Base-by-base conservation (phyloP, 1,139 yeast species). In the Yamadazyma atlantica region DNA sequence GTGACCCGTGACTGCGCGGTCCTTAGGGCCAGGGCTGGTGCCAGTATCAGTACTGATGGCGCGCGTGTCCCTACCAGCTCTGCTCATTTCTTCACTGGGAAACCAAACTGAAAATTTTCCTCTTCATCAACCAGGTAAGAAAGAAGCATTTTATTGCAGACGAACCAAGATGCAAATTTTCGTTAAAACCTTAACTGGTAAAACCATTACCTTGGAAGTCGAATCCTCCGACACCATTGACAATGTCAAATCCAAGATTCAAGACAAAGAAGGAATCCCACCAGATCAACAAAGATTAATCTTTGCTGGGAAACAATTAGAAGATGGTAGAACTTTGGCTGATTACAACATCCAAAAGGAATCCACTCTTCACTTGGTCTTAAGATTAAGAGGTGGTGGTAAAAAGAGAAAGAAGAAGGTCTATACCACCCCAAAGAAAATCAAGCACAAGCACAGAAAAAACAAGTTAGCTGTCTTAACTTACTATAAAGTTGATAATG, bases 291-390 rank as follows among this genome's bases (percentile, higher is more conserved):
- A 92, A 82, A 88, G 97, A 80, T 85, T 90, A 69, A 88, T 92
- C 87, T 92, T 92, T 71, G 97, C 97, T 71, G 98, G 98, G 84
- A 90, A 89, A 84, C 97, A 90, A 79, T 86, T 92, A 72, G 97
- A 90, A 80, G 97, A 92, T 64, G 97, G 97, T 65, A 88, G 97
- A 82, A 90, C 97, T 58, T 82, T 92, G 64, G 85, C 96, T 60
- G 98, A 92, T 83, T 92, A 92, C 96, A 90, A 90, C 94, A 92
- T 92, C 80, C 97, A 90, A 81, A 90, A 92, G 88, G 98, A 92
- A 81, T 90, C 97, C 55, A 92, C 97, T 58, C 75, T 92, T 57
- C 97, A 92, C 78, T 84, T 92, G 75, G 97, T 92, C 66, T 80
- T 92, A 56, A 89, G 97, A 83, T 87, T 92, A 74, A 87, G 97